Percentiles rank a stretch among this genome's conserved stretches.
Conservation (phyloP, 2,329 filamentous ascomycete species). For the Rutstroemia sp. region DNA sequence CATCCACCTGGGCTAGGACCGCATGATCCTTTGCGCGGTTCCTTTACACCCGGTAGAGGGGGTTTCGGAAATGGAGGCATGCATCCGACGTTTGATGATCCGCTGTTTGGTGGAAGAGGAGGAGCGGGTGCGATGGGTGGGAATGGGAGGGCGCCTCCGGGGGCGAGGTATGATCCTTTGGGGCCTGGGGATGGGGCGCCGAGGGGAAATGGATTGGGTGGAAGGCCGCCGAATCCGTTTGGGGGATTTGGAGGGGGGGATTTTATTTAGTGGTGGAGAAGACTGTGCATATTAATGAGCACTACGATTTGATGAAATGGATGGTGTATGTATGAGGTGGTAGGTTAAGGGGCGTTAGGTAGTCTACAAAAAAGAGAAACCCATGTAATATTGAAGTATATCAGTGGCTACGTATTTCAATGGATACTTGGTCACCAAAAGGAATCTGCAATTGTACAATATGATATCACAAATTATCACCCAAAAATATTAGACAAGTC, state of each 20-base stretch:
- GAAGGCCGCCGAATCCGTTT: conserved; percentile 47
- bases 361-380: no score
- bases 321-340: neutral
- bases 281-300: neutral
- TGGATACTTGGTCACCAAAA: no score
- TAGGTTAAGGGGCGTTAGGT: neutral
- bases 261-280: conserved; percentile 38
- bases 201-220: conserved; percentile 33
- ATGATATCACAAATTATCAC: neutral
- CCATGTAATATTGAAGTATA: no score
- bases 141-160: conserved; percentile 61
- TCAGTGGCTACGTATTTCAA: no score
- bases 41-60: conserved; percentile 53
- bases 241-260: conserved; percentile 49
- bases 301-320: neutral
- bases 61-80: conserved; percentile 59
- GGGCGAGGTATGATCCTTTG: conserved; percentile 84
- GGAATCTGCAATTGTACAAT: neutral
- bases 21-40: conserved; percentile 68
- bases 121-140: conserved; percentile 37
- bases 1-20: conserved; percentile 83
- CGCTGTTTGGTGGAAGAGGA: conserved; percentile 58
- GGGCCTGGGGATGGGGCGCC: conserved; percentile 58
- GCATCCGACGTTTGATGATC: conserved; percentile 94
- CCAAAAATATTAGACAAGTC: neutral